Percentiles rank a stretch among this genome's conserved stretches.
Evolutionary conservation across 495 filamentous ascomycete genomes (phyloP).

Genomic region (Penicillium arizonense): DNA sequence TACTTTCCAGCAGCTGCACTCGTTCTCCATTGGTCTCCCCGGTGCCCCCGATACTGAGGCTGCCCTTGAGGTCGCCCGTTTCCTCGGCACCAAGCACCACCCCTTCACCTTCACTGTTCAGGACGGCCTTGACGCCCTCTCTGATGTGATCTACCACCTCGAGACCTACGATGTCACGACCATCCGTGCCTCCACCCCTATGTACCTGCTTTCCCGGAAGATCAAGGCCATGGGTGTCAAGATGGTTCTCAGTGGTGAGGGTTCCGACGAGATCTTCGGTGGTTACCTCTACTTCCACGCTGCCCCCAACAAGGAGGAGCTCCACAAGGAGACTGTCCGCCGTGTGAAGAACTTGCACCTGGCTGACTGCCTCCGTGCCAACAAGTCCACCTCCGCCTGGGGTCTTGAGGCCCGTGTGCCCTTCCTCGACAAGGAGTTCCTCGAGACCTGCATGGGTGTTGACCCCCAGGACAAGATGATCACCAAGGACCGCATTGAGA

Average conservation of each 20-base stretch:
- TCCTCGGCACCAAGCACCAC: conserved; percentile 95
- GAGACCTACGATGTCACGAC: conserved; percentile 98
- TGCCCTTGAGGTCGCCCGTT: conserved; percentile 85
- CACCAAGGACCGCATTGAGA: conserved; percentile 86
- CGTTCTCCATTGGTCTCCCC: conserved; percentile 95
- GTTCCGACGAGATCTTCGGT: conserved; percentile 95
- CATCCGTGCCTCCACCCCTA: conserved; percentile 95
- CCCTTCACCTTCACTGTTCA: conserved; percentile 97
- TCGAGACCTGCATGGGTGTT: conserved; percentile 86
- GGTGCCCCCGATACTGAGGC: conserved; percentile 87
- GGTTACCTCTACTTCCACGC: conserved; percentile 98
- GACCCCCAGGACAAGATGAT: conserved; percentile 96
- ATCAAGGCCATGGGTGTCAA: conserved; percentile 99
- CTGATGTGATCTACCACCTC: conserved; percentile 96
- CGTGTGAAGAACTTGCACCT: conserved; percentile 95
- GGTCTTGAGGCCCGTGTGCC: conserved; percentile 97
- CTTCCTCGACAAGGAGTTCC: conserved; percentile 95
- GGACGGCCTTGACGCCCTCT: conserved; percentile 92
- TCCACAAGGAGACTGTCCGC: conserved; percentile 90
- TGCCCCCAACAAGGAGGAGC: conserved; percentile 83
- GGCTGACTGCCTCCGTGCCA: conserved; percentile 92
- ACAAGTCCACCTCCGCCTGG: conserved; percentile 99
- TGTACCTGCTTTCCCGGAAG: conserved; percentile 96
- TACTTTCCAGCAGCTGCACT: conserved; percentile 90
- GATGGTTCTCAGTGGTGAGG: conserved; percentile 97